phyloP scores from a whole-genome alignment of 2,329 filamentous ascomycete genomes.

The Scedosporium boydii region DNA sequence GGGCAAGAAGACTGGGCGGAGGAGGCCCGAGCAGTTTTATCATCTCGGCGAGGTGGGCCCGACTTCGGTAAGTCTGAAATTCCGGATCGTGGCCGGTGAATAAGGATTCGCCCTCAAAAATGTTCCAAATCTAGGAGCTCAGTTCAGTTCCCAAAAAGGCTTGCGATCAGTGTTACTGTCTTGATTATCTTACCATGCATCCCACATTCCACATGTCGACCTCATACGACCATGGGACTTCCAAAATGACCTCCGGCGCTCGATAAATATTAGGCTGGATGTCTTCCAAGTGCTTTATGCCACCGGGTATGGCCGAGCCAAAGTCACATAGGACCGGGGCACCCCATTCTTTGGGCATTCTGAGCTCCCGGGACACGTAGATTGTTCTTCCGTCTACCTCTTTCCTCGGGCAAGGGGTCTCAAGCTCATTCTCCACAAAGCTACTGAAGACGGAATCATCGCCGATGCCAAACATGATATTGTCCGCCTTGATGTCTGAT shows the following conservation, averaged over 20 bases:
- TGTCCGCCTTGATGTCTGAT: slow-evolving; percentile 35
- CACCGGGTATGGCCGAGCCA: slow-evolving; percentile 31
- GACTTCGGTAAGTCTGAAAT: slow-evolving; percentile 26
- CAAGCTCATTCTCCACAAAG: slow-evolving; percentile 29
- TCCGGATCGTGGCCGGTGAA: slow-evolving; percentile 20
- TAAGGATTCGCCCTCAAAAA: not conserved
- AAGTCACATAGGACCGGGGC: slow-evolving; percentile 37
- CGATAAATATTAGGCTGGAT: slow-evolving; percentile 31
- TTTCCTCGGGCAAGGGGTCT: slow-evolving; percentile 31
- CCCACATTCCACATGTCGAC: slow-evolving; percentile 44
- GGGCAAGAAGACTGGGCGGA: slow-evolving; percentile 22
- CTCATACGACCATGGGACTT: slow-evolving; percentile 32
- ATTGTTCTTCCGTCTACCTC: slow-evolving; percentile 27
- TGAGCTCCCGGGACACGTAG: slow-evolving; percentile 30
- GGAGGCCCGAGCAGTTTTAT: slow-evolving; percentile 33
- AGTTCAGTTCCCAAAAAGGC: not conserved
- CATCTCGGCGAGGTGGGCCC: slow-evolving; percentile 39
- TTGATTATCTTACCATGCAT: slow-evolving; percentile 31
- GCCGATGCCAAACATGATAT: slow-evolving; percentile 32
- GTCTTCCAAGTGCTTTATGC: slow-evolving; percentile 22
- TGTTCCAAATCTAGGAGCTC: not conserved
- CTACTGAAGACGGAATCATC: slow-evolving; percentile 27
- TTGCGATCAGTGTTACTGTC: not conserved
- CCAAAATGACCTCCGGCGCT: slow-evolving; percentile 36
- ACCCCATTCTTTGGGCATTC: slow-evolving; percentile 20